A percentile compares a stretch with the other conserved stretches of the same genome.
Conservation (phyloP, 2,329 filamentous ascomycete species). For the Nigrospora sphaerica region DNA sequence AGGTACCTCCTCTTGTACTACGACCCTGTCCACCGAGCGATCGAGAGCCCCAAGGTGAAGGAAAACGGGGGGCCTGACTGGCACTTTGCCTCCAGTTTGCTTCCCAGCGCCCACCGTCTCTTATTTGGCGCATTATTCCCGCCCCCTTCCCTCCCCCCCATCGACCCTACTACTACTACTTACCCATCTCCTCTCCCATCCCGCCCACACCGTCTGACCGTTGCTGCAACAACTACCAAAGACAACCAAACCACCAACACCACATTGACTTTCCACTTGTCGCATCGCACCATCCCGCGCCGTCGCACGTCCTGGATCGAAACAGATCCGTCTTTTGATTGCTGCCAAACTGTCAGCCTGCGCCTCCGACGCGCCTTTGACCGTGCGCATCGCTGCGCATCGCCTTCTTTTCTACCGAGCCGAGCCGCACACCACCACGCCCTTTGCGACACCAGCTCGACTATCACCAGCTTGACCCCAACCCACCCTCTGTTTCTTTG, state of each 20-base stretch:
- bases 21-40: too few species aligned
- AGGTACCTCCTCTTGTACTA: too few species aligned
- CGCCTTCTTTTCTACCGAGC: neutral
- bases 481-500: too few species aligned
- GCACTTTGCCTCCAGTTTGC: too few species aligned
- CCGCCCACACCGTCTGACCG: neutral
- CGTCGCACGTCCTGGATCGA: neutral
- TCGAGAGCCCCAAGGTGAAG: too few species aligned
- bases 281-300: neutral
- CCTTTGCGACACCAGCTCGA: too few species aligned
- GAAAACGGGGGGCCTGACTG: too few species aligned
- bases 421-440: neutral
- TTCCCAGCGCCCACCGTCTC: neutral
- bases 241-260: too few species aligned
- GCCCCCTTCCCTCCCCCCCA: constrained; percentile 1
- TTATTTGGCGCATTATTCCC: constrained; percentile 9
- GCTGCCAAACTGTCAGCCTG: neutral
- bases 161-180: too few species aligned
- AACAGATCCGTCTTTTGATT: neutral
- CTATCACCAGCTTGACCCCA: too few species aligned
- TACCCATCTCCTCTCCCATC: too few species aligned
- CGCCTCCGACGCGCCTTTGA: neutral
- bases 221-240: neutral
- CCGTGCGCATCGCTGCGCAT: constrained; percentile 1
- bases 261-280: neutral